Base-by-base conservation (phyloP, 2,329 filamentous ascomycete species). In the Claviceps sp. region DNA sequence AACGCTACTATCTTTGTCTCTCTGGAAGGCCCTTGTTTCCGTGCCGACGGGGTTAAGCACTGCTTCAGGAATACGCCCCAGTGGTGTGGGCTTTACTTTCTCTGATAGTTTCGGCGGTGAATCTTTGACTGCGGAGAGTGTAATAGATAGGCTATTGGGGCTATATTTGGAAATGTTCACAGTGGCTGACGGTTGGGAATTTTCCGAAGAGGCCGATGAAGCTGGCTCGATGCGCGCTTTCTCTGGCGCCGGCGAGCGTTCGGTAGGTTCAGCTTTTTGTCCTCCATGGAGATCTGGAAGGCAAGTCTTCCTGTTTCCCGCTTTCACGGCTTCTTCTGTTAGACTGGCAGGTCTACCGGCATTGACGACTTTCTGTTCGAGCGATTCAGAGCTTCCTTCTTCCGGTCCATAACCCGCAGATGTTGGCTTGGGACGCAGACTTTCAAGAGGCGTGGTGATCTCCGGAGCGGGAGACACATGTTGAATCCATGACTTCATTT, bases 401-500 rank as follows among this genome's bases (percentile, higher is more conserved):
- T 11, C 37, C 4, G 14, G 5, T 37, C 26, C 20, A 17, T 14
- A 14, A 5, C 3, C n/a, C 11, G 44, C 37, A 47, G 6, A n/a
- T 23, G 17, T 13, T 17, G 23, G 20, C 22, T 29, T 20, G 9
- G 42, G 23, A 5, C 6, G 6, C 34, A 14, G 20, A 23, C 20
- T 37, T 20, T 20, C 22, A 4, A 6, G 8, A 13, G 11, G 22
- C 2, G 11, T 17, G 23, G 29, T 16, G 22, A 3, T 47, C 4
- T 36, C 23, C n/a, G 11, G 17, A 47, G 36, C 23, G 8, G n/a
- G 22, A 51, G 38, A 45, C 13, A 22, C 20, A 14, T 26, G 11
- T 2, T 17, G 44, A 40, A 53, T 49, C 51, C 51, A 53, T 16
- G 20, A 26, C n/a, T 45, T 53, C 48, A 53, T 50, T 40, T 47